phyloP scores from a whole-genome alignment of 2,329 filamentous ascomycete genomes.

The Fusarium chlamydosporum region DNA sequence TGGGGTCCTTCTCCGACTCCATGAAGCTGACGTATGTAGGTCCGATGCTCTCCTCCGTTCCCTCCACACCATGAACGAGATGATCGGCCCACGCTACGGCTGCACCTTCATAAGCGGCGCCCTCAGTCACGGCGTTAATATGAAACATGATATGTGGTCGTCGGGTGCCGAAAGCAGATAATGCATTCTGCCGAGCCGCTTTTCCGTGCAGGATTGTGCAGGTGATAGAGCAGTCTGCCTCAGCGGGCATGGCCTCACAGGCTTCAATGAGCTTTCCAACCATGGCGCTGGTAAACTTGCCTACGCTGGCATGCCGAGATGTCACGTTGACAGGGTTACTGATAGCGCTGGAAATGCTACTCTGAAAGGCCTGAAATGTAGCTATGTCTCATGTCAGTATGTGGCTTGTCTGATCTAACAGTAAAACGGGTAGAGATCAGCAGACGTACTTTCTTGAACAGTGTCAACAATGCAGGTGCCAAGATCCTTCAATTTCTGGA shows the following conservation, averaged over 20 bases:
- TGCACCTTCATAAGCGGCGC: neutral
- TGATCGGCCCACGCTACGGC: slow-evolving; percentile 1
- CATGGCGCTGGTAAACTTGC: neutral
- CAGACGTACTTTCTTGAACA: slow-evolving; percentile 2
- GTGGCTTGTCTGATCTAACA: neutral
- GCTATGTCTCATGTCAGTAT: neutral
- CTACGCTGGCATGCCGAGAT: slow-evolving; percentile 10
- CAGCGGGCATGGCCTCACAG: neutral
- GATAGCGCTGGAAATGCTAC: slow-evolving; percentile 7
- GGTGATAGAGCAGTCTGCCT: slow-evolving; percentile 4
- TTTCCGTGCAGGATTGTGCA: slow-evolving; percentile 8
- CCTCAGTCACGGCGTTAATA: slow-evolving; percentile 6
- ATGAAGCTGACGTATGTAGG: slow-evolving; percentile 11
- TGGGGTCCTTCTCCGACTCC: neutral
- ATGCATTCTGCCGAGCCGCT: neutral
- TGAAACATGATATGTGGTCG: slow-evolving; percentile 13
- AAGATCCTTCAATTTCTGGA: slow-evolving; percentile 8
- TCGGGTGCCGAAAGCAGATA: slow-evolving; percentile 6
- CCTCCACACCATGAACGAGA: neutral
- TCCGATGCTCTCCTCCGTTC: slow-evolving; percentile 7
- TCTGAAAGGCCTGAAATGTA: slow-evolving; percentile 7
- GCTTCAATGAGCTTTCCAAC: neutral
- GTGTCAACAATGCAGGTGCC: slow-evolving; percentile 9
- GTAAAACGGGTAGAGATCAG: neutral
- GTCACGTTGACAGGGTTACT: slow-evolving; percentile 15